Conservation (phyloP, 2,329 filamentous ascomycete genomes). For the Colletotrichum lini region DNA sequence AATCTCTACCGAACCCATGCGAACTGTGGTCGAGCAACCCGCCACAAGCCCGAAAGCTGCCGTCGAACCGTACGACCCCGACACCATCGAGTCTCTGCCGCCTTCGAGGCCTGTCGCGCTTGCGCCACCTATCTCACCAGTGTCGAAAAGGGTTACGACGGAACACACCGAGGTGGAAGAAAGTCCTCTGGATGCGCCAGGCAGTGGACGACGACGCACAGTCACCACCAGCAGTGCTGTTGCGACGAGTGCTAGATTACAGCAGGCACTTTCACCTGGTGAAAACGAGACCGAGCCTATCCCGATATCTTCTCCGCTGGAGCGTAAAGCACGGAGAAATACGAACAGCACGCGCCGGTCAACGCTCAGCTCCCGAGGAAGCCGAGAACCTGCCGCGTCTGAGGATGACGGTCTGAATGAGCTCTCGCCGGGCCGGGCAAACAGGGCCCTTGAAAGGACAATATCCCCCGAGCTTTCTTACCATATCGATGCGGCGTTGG, state of each 20-base stretch:
- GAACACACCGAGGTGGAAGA: constrained; percentile 63
- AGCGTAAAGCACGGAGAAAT: constrained; percentile 57
- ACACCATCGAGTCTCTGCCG: constrained; percentile 33
- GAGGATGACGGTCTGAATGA: constrained; percentile 49
- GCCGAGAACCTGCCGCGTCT: constrained; percentile 42
- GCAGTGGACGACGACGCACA: constrained; percentile 65
- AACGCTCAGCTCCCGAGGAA: constrained; percentile 46
- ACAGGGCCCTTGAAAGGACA: not conserved
- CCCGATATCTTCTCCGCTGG: constrained; percentile 59
- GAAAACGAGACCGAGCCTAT: constrained; percentile 48
- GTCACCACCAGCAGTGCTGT: constrained; percentile 54
- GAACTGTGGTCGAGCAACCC: not conserved
- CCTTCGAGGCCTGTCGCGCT: constrained; percentile 30
- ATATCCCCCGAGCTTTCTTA: constrained; percentile 41
- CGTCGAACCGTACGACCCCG: not conserved
- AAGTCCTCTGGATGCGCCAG: constrained; percentile 68
- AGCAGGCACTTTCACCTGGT: constrained; percentile 54
- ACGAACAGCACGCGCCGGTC: constrained; percentile 51
- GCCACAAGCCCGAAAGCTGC: constrained; percentile 43
- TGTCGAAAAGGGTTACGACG: constrained; percentile 15
- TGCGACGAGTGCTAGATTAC: constrained; percentile 60
- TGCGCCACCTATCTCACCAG: constrained; percentile 24
- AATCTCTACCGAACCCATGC: constrained; percentile 48
- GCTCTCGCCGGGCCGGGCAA: constrained; percentile 50
- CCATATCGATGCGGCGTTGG: not conserved